phyloP scores from a whole-genome alignment of 2,329 filamentous ascomycete genomes.

The Aureobasidium zeae region DNA sequence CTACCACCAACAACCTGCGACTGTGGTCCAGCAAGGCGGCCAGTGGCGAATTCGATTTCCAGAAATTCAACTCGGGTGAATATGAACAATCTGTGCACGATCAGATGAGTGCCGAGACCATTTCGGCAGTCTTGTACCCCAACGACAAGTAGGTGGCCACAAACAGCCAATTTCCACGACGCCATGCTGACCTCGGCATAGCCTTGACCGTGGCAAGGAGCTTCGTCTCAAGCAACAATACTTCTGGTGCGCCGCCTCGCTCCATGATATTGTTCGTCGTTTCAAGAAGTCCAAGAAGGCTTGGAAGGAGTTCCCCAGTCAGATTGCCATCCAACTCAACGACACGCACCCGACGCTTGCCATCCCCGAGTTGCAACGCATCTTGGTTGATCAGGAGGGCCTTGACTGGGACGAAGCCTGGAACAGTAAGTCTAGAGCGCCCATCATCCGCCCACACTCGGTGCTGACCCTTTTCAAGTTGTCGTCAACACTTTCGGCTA shows the following conservation, averaged over 20 bases:
- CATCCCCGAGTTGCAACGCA: constrained; percentile 90
- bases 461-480: constrained; percentile 26
- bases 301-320: constrained; percentile 87
- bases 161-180: too few relatives aligned
- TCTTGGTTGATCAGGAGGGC: constrained; percentile 79
- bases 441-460: not conserved
- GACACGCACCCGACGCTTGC: constrained; percentile 95
- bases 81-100: constrained; percentile 98
- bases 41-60: constrained; percentile 96
- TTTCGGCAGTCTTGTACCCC: constrained; percentile 92
- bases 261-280: constrained; percentile 90
- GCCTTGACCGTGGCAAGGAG: constrained; percentile 92
- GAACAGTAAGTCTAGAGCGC: constrained; percentile 49
- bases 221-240: constrained; percentile 97
- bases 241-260: constrained; percentile 97
- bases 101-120: constrained; percentile 96
- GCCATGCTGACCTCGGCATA: constrained; percentile 52
- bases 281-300: constrained; percentile 95
- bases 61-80: constrained; percentile 97
- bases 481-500: constrained; percentile 69
- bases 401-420: constrained; percentile 91
- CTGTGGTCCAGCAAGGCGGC: constrained; percentile 97
- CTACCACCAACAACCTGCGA: constrained; percentile 90
- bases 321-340: constrained; percentile 95
- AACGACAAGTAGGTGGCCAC: constrained; percentile 44